These are phyloP conservation scores for Nematocida parisii DNA, from an alignment of 371 early-diverging fungal genomes.

Conservation along the genomic window DNA sequence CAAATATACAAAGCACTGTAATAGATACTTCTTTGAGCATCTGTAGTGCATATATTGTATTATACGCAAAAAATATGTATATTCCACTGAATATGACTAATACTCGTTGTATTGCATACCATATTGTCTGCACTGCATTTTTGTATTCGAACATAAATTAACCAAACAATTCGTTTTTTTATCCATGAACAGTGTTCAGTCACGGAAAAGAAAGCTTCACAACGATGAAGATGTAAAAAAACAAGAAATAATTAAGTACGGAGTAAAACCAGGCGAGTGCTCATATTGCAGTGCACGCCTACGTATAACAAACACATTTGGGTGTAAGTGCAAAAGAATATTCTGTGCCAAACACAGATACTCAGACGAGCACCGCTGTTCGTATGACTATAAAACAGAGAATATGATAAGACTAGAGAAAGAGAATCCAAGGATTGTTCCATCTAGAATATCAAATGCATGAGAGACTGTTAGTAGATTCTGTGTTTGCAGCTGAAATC, in stretches of 20 bases:
- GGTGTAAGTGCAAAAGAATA: slow-evolving; percentile 67
- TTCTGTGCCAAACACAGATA: slow-evolving; percentile 70
- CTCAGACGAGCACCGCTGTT: slow-evolving; percentile 69
- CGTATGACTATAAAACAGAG: slow-evolving; percentile 67
- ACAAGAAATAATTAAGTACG: not conserved
- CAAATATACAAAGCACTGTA: slow-evolving; percentile 12
- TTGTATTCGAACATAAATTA: slow-evolving; percentile 9
- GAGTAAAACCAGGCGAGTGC: slow-evolving; percentile 45
- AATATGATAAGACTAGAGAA: slow-evolving; percentile 62
- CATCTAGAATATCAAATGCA: slow-evolving; percentile 45
- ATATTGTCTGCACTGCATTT: not conserved
- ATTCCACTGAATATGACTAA: slow-evolving; percentile 10
- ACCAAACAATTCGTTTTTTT: slow-evolving; percentile 54
- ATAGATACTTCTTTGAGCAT: slow-evolving; percentile 13
- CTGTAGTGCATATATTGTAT: slow-evolving; percentile 23
- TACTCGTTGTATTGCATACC: not conserved
- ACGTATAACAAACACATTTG: slow-evolving; percentile 62
- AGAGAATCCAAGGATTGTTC: slow-evolving; percentile 67
- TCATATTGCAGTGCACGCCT: slow-evolving; percentile 64
- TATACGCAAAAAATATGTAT: slow-evolving; percentile 48
- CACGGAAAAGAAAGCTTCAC: slow-evolving; percentile 24
- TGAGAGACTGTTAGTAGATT: not conserved
- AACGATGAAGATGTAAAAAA: slow-evolving; percentile 27
- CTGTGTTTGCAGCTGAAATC: not conserved
- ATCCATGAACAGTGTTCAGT: slow-evolving; percentile 31